Base-by-base conservation (phyloP, 768 basidiomycete species). In the Lactarius deliciosus region DNA sequence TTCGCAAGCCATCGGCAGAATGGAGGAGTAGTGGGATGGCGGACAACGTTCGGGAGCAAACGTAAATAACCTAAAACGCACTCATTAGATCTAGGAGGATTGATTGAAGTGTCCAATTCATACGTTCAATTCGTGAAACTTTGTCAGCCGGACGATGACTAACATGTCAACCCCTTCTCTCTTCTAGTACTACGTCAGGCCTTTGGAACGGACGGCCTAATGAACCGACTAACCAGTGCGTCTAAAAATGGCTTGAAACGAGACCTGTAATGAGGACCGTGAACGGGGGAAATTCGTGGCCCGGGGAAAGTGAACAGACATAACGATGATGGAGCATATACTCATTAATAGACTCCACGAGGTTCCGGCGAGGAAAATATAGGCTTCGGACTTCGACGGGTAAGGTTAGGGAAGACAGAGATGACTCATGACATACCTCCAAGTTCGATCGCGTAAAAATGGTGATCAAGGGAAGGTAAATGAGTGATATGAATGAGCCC, bases 61-160 rank as follows among this genome's bases (percentile, higher is more conserved):
- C 76, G 2, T 90, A 90, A 47, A 91, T 83, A 53, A 78, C 83
- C 92, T 92, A 69, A 2, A 4, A 20, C 28, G 2, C 30, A 22
- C 64, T 63, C 15, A 18, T 5, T n/a, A 53, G 32, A 8, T 55
- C 34, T 18, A 16, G 15, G 41, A 34, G 16, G 36, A 56, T 8
- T 40, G 41, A 11, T 25, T 34, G 15, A 30, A 55, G 30, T 57
- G 13, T 32, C 22, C 36, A 38, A n/a, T 7, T 76, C 90, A 40
- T 69, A 92, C 92, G 70, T 93, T 93, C 45, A 92, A 76, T 73
- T 93, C 89, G 36, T 89, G 86, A 72, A 90, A 94, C 67, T 88
- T 92, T 32, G 85, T 86, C 60, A 94, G 76, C 25, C 90, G 85
- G 30, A 90, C 81, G 58, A 92, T 79, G 5, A 87, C 90, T 22